Evolutionary conservation across 2,329 filamentous ascomycete genomes (phyloP).

Genomic region (Alternaria triticina): DNA sequence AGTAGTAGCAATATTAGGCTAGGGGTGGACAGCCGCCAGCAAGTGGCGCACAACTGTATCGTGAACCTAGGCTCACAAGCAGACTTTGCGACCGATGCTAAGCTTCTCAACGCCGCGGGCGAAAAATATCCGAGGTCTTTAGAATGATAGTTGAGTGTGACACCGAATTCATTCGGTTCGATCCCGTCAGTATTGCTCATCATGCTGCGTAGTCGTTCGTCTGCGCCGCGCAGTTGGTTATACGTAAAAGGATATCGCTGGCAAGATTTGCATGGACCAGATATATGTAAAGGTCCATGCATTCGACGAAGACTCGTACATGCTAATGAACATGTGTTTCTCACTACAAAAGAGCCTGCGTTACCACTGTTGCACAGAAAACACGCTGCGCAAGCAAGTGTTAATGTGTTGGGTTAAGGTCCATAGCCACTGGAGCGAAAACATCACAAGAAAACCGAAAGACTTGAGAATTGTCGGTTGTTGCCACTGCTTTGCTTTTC

Average conservation of each 20-base stretch:
- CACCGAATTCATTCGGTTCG: neutral
- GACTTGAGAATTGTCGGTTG: neutral
- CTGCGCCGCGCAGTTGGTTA: neutral
- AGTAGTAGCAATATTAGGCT: neutral
- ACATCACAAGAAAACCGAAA: neutral
- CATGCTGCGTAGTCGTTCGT: neutral
- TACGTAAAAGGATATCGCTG: too few relatives aligned
- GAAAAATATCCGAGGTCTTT: neutral
- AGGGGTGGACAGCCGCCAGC: neutral
- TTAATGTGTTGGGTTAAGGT: neutral
- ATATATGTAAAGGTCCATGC: accelerated
- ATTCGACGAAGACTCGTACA: neutral
- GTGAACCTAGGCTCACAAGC: neutral
- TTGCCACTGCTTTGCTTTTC: neutral
- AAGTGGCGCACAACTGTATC: neutral
- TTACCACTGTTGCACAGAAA: neutral
- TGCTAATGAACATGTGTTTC: neutral
- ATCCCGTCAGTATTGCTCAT: neutral
- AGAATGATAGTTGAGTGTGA: neutral
- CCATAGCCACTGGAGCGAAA: neutral
- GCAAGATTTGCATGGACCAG: neutral
- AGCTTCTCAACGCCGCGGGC: too few relatives aligned
- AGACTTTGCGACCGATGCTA: neutral
- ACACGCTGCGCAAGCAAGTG: neutral
- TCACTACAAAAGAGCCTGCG: neutral